Evolutionary conservation across 176 grass and related monocot genomes (phyloP).

Genomic region (Aegilops tauschii): DNA sequence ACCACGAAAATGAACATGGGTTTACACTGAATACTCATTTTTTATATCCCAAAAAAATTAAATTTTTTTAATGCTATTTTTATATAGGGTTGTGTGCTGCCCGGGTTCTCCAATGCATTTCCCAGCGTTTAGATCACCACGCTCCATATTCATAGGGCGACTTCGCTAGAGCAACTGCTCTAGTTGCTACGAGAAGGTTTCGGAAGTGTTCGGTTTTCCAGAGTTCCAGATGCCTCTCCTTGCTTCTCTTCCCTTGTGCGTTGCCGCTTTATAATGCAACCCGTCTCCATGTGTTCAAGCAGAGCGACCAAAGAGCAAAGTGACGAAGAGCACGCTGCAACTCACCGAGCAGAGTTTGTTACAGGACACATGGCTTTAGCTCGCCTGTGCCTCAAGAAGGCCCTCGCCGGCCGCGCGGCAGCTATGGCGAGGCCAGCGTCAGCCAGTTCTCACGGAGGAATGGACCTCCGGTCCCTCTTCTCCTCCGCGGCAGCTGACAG

Average conservation of each 20-base stretch:
- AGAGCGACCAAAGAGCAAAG: background rate
- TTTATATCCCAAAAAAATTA: too few relatives aligned
- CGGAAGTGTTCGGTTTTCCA: constrained; percentile 5
- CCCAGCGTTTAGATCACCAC: too few relatives aligned
- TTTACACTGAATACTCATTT: too few relatives aligned
- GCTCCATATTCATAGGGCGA: too few relatives aligned
- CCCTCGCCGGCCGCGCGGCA: background rate
- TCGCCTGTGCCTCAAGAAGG: constrained; percentile 26
- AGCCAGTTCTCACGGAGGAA: background rate
- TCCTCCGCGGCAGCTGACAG: background rate
- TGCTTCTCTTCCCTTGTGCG: background rate
- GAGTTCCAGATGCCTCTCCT: constrained; percentile 29
- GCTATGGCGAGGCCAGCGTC: constrained; percentile 10
- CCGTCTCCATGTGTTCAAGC: background rate
- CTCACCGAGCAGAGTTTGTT: background rate
- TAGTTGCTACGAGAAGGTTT: constrained; percentile 19
- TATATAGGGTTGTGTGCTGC: too few relatives aligned
- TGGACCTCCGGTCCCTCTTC: background rate
- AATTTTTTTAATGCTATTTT: too few relatives aligned
- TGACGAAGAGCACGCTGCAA: too few relatives aligned
- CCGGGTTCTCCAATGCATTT: too few relatives aligned
- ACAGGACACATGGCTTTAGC: constrained; percentile 29
- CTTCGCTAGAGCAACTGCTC: too few relatives aligned
- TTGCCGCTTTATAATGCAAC: background rate
- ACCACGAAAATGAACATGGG: too few relatives aligned